These are phyloP conservation scores for Pistacia integerrima DNA, from an alignment of 345 rosid species.

Conservation along the genomic window DNA sequence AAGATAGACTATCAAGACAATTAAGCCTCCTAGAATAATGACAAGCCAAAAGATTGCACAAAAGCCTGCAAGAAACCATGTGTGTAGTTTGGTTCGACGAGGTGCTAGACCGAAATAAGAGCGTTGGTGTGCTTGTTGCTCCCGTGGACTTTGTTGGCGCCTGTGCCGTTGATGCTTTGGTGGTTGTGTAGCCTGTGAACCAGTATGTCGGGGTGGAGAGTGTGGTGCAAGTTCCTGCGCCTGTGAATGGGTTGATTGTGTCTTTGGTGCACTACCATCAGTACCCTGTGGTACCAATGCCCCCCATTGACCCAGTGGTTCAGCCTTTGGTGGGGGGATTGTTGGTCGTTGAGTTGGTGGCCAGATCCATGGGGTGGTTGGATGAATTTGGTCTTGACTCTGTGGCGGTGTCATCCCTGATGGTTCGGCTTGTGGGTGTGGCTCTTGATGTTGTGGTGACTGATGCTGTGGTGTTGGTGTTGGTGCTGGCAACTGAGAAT, in stretches of 20 bases:
- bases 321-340: neutral
- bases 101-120: slow-evolving; percentile 20
- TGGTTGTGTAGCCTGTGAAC: slow-evolving; percentile 15
- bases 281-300: no score
- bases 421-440: no score
- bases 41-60: slow-evolving; percentile 63
- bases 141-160: slow-evolving; percentile 12
- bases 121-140: neutral
- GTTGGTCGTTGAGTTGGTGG: neutral
- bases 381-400: no score
- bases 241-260: neutral
- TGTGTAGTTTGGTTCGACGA: slow-evolving; percentile 35
- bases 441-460: neutral
- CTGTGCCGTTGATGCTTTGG: neutral
- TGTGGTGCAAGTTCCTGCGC: neutral
- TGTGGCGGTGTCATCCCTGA: no score
- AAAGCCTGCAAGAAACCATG: slow-evolving; percentile 52
- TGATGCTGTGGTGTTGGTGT: neutral
- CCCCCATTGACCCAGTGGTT: neutral
- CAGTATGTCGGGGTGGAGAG: slow-evolving; percentile 28
- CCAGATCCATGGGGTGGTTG: neutral
- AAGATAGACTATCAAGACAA: slow-evolving; percentile 72
- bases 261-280: neutral
- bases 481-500: neutral
- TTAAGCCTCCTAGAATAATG: slow-evolving; percentile 60